A percentile compares a stretch with the other conserved stretches of the same genome.
These are phyloP conservation scores for Boletellus sp. DNA, from an alignment of 1,284 basidiomycete genomes.

Conservation along the genomic window DNA sequence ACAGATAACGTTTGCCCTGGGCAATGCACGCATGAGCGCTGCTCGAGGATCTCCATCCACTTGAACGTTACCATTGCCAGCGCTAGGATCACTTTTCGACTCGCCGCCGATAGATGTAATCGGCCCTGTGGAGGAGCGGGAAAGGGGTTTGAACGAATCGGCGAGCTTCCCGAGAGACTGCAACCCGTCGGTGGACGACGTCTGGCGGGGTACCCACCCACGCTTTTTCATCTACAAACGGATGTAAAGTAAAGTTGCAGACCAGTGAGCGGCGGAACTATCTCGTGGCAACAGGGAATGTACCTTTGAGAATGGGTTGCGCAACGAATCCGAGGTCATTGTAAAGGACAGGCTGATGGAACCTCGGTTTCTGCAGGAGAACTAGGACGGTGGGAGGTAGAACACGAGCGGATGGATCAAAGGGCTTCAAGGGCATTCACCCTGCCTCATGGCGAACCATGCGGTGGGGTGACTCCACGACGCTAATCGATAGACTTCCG, in stretches of 20 bases:
- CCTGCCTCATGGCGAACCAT: constrained; percentile 26
- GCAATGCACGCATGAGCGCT: constrained; percentile 9
- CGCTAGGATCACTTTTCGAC: background rate
- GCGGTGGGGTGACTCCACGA: constrained; percentile 10
- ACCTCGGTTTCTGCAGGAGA: constrained; percentile 5
- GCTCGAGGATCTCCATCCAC: background rate
- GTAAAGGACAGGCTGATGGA: background rate
- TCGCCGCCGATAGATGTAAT: background rate
- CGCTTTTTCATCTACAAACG: constrained; percentile 10
- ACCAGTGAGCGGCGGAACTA: constrained; percentile 4
- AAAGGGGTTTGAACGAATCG: background rate
- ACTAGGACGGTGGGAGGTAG: constrained; percentile 8
- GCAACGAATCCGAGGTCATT: constrained; percentile 8
- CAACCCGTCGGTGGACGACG: background rate
- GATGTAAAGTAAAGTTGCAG: background rate
- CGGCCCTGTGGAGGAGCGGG: constrained; percentile 2
- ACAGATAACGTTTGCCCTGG: constrained; percentile 1
- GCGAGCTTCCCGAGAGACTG: background rate
- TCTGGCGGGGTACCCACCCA: constrained; percentile 3
- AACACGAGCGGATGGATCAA: constrained; percentile 2
- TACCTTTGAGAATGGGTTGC: constrained; percentile 11
- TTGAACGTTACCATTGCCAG: background rate
- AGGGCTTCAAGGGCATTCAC: constrained; percentile 6
- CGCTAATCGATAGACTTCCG: constrained; percentile 12
- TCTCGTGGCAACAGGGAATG: background rate